Evolutionary conservation across 2,329 filamentous ascomycete genomes (phyloP).

Genomic region (Lachnellula cervina): DNA sequence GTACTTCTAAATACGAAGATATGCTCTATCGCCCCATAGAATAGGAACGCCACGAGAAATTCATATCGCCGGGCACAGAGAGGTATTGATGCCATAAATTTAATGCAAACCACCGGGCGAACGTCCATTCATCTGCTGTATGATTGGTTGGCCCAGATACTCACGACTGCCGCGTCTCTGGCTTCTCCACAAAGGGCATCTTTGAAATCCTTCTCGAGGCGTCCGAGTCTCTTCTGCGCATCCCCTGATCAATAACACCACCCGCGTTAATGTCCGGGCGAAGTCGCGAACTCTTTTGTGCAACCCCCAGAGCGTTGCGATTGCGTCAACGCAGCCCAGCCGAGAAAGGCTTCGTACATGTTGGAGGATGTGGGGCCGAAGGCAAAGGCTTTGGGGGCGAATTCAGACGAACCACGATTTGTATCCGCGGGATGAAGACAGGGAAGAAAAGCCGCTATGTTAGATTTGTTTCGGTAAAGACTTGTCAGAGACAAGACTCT

Average conservation of each 20-base stretch:
- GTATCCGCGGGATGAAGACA: conserved; percentile 1
- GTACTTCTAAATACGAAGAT: not conserved
- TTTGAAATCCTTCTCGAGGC: too few species aligned
- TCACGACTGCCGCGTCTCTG: not conserved
- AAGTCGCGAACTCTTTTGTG: not conserved
- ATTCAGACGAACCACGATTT: not conserved
- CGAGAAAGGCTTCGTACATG: conserved; percentile 12
- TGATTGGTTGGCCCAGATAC: not conserved
- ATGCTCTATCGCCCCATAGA: not conserved
- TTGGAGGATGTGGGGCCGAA: not conserved
- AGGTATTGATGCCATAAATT: not conserved
- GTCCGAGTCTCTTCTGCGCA: not conserved
- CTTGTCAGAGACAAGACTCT: not conserved
- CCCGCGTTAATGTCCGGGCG: conserved; percentile 2
- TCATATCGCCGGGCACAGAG: not conserved
- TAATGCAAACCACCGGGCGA: not conserved
- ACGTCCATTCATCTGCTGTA: not conserved
- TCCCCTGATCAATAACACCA: not conserved
- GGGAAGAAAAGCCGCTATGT: not conserved
- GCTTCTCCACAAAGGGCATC: not conserved
- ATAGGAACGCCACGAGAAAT: conserved; percentile 2
- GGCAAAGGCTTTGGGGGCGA: not conserved
- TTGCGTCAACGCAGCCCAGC: conserved; percentile 6
- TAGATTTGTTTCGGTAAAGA: not conserved
- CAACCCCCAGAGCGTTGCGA: conserved; percentile 1